Conservation (phyloP, 2,329 filamentous ascomycete genomes). For the Tolypocladium paradoxum region DNA sequence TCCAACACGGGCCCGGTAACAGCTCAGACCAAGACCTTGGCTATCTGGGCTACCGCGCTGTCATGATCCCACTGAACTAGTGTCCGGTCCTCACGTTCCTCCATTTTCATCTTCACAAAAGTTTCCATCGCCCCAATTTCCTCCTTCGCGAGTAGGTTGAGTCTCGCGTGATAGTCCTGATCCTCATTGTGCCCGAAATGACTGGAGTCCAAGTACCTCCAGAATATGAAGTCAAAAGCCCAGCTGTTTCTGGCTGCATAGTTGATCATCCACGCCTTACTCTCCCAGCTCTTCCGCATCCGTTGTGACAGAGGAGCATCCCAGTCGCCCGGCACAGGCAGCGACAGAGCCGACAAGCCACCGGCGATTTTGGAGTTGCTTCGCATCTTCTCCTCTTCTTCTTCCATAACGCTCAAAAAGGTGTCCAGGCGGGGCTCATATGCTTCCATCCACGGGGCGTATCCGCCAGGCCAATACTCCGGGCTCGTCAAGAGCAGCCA, state of each 20-base stretch:
- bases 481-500: constrained; percentile 23
- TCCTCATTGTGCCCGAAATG: constrained; percentile 16
- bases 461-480: constrained; percentile 19
- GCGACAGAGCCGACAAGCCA: too few relatives aligned
- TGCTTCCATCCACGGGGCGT: constrained; percentile 16
- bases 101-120: too few relatives aligned
- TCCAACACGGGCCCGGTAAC: too few relatives aligned
- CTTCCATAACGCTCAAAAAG: constrained; percentile 22
- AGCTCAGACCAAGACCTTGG: too few relatives aligned
- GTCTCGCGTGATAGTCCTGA: constrained; percentile 7
- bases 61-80: too few relatives aligned
- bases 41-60: too few relatives aligned
- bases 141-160: too few relatives aligned
- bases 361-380: background rate
- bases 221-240: constrained; percentile 25
- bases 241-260: constrained; percentile 25
- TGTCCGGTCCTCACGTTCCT: too few relatives aligned
- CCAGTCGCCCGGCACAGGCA: background rate
- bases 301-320: constrained; percentile 11
- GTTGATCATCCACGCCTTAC: constrained; percentile 18
- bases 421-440: constrained; percentile 22
- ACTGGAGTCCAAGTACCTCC: constrained; percentile 21
- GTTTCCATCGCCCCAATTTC: too few relatives aligned
- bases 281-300: constrained; percentile 26
- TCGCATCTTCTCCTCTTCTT: constrained; percentile 14